A percentile compares a stretch with the other conserved stretches of the same genome.
These are phyloP conservation scores for Canariomyces notabilis DNA, from an alignment of 2,329 filamentous ascomycete genomes.

Conservation along the genomic window DNA sequence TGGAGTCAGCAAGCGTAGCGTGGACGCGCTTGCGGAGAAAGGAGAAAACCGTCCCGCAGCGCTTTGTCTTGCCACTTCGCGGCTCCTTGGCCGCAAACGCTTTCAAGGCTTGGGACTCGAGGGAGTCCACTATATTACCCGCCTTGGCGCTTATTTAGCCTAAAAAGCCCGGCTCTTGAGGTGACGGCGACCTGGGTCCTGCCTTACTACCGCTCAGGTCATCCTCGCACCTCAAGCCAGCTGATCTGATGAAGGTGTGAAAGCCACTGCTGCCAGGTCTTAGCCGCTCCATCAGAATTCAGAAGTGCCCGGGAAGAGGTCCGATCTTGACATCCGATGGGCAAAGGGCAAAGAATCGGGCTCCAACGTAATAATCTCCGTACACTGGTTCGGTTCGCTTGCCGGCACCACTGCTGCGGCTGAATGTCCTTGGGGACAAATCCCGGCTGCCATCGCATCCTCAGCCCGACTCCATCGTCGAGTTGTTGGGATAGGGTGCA, in stretches of 20 bases:
- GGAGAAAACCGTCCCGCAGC: not conserved
- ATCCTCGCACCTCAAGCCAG: slow-evolving; percentile 2
- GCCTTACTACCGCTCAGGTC: not conserved
- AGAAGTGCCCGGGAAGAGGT: not conserved
- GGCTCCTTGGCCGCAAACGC: slow-evolving; percentile 7
- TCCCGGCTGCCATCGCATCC: slow-evolving; percentile 5
- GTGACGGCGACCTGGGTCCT: slow-evolving; percentile 1
- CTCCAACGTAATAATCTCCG: not conserved
- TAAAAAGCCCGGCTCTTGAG: slow-evolving; percentile 11
- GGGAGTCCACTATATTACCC: slow-evolving; percentile 15
- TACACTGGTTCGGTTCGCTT: not conserved
- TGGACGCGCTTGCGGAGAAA: not conserved
- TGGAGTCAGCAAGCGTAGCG: too few species aligned
- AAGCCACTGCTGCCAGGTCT: too few species aligned
- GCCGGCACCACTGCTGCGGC: slow-evolving; percentile 10
- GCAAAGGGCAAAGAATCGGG: not conserved
- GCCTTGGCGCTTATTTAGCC: slow-evolving; percentile 19
- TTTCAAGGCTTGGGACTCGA: not conserved
- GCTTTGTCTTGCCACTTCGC: slow-evolving; percentile 4
- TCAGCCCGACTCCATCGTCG: not conserved
- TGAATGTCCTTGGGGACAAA: slow-evolving; percentile 10
- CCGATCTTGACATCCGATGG: not conserved
- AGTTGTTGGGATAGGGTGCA: not conserved
- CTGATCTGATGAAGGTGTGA: too few species aligned
- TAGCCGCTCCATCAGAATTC: too few species aligned